A percentile compares a stretch with the other conserved stretches of the same genome.
These are phyloP conservation scores for Funneliformis geosporum DNA, from an alignment of 192 early-diverging fungal species.

Conservation along the genomic window DNA sequence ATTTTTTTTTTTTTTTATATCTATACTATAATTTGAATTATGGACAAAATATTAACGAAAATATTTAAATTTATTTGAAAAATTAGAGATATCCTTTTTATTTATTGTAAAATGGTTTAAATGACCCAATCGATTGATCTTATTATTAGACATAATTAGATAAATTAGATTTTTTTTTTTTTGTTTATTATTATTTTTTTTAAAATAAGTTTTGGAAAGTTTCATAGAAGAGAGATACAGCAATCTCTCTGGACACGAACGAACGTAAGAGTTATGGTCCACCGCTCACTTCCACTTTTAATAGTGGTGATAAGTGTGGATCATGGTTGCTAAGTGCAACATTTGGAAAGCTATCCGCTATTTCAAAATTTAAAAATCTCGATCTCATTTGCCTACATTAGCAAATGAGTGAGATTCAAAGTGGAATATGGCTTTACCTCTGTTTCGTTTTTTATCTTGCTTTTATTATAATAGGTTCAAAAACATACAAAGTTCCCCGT, in stretches of 20 bases:
- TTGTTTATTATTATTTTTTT: background rate
- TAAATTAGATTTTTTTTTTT: background rate
- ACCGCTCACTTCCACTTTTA: slow-evolving; percentile 18
- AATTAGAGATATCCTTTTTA: background rate
- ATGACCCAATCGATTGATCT: no score
- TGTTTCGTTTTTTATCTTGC: slow-evolving; percentile 38
- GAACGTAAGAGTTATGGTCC: slow-evolving; percentile 38
- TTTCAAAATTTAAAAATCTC: background rate
- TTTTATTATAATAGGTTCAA: slow-evolving; percentile 55
- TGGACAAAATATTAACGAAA: no score
- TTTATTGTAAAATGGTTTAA: no score
- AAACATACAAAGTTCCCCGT: slow-evolving; percentile 94
- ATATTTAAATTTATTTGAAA: no score
- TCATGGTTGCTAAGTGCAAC: slow-evolving; percentile 5
- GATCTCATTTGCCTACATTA: background rate
- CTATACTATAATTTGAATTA: no score
- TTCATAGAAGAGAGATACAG: slow-evolving; percentile 26
- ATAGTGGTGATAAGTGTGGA: slow-evolving; percentile 17
- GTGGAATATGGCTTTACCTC: slow-evolving; percentile 5
- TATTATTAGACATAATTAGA: no score
- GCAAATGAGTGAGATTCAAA: background rate
- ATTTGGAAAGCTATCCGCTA: slow-evolving; percentile 13
- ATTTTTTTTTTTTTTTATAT: background rate
- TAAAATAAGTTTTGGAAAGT: background rate
- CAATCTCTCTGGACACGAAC: slow-evolving; percentile 56